Percentiles rank a stretch among this genome's conserved stretches.
phyloP scores from a whole-genome alignment of 2,329 filamentous ascomycete genomes.

The Aspergillus pseudoglaucus region DNA sequence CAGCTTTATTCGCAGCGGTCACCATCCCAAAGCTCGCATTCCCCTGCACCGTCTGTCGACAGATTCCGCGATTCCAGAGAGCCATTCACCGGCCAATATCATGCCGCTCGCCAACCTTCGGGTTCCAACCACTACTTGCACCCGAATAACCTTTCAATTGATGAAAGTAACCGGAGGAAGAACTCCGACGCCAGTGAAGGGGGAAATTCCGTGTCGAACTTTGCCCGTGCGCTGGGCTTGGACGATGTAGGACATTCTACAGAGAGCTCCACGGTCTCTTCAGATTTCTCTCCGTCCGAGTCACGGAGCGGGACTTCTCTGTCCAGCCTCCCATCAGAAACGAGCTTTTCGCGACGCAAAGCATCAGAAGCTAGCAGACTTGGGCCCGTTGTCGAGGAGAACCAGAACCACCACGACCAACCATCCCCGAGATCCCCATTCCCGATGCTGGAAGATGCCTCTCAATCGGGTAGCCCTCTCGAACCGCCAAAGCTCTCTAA shows the following conservation, averaged over 20 bases:
- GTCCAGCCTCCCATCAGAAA: conserved; percentile 50
- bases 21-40: background rate
- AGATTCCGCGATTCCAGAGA: background rate
- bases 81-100: background rate
- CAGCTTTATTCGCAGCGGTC: background rate
- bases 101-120: conserved; percentile 2
- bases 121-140: conserved; percentile 9
- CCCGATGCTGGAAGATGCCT: conserved; percentile 3
- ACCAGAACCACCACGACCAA: conserved; percentile 31
- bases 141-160: background rate
- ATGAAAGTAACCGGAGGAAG: conserved; percentile 13
- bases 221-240: conserved; percentile 33
- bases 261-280: conserved; percentile 60
- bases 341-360: conserved; percentile 23
- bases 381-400: conserved; percentile 50
- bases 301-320: conserved; percentile 56
- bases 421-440: background rate
- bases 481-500: conserved; percentile 27
- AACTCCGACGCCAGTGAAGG: conserved; percentile 26
- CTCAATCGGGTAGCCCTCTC: conserved; percentile 17
- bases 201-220: conserved; percentile 32
- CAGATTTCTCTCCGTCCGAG: conserved; percentile 56
- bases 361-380: conserved; percentile 36
- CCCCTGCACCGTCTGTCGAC: background rate
- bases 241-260: conserved; percentile 52